These are phyloP conservation scores for Phylloporus scabripes DNA, from an alignment of 768 basidiomycete species.

Conservation along the genomic window DNA sequence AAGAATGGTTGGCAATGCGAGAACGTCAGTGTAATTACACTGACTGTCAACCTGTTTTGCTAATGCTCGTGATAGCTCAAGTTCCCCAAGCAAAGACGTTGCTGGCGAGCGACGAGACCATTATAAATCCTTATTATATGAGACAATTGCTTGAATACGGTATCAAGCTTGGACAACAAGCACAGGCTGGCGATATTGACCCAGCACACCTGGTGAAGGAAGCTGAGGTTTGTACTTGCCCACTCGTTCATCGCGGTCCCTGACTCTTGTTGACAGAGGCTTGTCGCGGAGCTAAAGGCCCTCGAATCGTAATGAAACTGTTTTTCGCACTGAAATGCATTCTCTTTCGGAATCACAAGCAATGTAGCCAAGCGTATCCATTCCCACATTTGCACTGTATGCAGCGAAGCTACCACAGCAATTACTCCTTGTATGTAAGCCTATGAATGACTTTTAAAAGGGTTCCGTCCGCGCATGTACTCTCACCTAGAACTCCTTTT, in stretches of 20 bases:
- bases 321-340: background rate
- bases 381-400: constrained; percentile 24
- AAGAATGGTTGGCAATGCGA: constrained; percentile 70
- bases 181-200: constrained; percentile 37
- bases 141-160: constrained; percentile 66
- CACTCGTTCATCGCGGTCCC: background rate
- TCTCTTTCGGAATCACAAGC: constrained; percentile 13
- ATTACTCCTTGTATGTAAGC: constrained; percentile 28
- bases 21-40: constrained; percentile 23
- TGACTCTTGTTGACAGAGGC: constrained; percentile 38
- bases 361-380: constrained; percentile 24
- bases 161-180: constrained; percentile 49
- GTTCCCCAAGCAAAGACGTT: constrained; percentile 27
- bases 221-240: constrained; percentile 44
- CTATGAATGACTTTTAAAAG: constrained; percentile 19
- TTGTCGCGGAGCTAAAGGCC: constrained; percentile 58
- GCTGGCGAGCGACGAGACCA: constrained; percentile 50
- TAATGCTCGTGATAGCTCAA: constrained; percentile 19
- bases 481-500: constrained; percentile 18
- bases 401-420: constrained; percentile 23
- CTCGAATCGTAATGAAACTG: constrained; percentile 33
- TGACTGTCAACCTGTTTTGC: background rate
- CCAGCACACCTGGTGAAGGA: constrained; percentile 46
- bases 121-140: constrained; percentile 81
- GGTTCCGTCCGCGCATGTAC: constrained; percentile 19